A percentile compares a stretch with the other conserved stretches of the same genome.
phyloP scores from a whole-genome alignment of 179 eudicot genomes.

The Nepenthes alata region DNA sequence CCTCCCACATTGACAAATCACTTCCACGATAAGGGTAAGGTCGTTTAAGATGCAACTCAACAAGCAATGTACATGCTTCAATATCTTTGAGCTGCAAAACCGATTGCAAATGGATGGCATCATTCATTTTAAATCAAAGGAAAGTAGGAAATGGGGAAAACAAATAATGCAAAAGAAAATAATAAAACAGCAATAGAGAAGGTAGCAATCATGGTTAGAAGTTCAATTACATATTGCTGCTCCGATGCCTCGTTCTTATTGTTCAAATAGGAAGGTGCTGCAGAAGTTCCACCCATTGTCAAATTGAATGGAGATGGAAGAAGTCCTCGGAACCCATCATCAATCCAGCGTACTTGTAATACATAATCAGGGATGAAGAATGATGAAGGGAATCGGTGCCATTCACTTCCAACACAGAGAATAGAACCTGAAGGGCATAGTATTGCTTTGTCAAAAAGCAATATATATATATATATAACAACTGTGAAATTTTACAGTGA shows the following conservation, averaged over 20 bases:
- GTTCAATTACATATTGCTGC: conserved; percentile 65
- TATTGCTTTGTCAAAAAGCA: background rate
- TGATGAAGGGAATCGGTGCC: conserved; percentile 97
- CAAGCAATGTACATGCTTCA: conserved; percentile 68
- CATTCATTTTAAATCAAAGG: background rate
- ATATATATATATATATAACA: background rate
- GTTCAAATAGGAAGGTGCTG: conserved; percentile 87
- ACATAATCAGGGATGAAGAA: conserved; percentile 83
- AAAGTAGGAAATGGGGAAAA: background rate
- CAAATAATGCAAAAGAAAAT: background rate
- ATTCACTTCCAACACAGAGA: conserved; percentile 93
- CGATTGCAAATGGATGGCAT: conserved; percentile 1
- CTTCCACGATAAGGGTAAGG: conserved; percentile 71
- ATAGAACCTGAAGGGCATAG: conserved; percentile 46
- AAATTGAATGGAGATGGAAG: conserved; percentile 87
- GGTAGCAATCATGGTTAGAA: background rate
- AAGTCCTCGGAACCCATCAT: conserved; percentile 95
- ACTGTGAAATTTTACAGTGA: no score
- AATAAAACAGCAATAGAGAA: background rate
- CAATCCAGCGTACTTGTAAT: conserved; percentile 76
- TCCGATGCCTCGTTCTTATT: conserved; percentile 83
- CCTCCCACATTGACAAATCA: conserved; percentile 94
- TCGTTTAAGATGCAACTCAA: conserved; percentile 84
- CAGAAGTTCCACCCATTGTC: conserved; percentile 82
- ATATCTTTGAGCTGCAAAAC: conserved; percentile 61